These are phyloP conservation scores for Cercospora zeae-maydis DNA, from an alignment of 2,329 filamentous ascomycete genomes.

Conservation along the genomic window DNA sequence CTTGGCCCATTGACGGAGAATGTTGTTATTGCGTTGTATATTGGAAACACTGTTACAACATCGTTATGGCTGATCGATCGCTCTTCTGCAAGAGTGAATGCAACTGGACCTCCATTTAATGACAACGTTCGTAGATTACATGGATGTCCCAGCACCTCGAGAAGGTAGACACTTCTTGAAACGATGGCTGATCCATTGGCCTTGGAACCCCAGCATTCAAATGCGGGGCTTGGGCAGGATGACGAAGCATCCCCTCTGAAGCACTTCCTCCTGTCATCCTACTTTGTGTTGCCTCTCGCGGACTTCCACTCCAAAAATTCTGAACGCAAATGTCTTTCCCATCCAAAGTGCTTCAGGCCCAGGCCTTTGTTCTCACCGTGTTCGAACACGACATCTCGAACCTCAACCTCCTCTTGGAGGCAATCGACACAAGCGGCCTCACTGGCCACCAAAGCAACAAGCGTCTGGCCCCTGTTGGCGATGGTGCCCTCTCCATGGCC, in stretches of 20 bases:
- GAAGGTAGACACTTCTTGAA: no score
- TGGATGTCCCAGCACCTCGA: no score
- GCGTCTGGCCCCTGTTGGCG: neutral
- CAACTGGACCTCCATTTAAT: no score
- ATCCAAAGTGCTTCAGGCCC: neutral
- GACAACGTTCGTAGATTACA: neutral
- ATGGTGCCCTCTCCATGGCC: neutral
- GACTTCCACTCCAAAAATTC: no score
- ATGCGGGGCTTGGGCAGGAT: no score
- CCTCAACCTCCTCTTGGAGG: neutral
- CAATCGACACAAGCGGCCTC: constrained; percentile 2
- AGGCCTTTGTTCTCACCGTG: neutral
- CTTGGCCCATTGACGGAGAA: neutral
- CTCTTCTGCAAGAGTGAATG: no score
- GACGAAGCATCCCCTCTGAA: neutral
- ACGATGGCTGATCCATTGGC: no score
- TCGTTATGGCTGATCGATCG: no score
- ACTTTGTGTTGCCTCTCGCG: no score
- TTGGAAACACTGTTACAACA: no score
- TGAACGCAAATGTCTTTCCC: neutral
- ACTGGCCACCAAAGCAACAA: neutral
- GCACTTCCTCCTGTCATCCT: no score
- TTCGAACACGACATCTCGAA: neutral
- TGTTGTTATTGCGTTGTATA: neutral
- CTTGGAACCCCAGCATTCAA: no score